Base-by-base conservation (phyloP, 805 yeast species). In the Maudiozyma barnettii region DNA sequence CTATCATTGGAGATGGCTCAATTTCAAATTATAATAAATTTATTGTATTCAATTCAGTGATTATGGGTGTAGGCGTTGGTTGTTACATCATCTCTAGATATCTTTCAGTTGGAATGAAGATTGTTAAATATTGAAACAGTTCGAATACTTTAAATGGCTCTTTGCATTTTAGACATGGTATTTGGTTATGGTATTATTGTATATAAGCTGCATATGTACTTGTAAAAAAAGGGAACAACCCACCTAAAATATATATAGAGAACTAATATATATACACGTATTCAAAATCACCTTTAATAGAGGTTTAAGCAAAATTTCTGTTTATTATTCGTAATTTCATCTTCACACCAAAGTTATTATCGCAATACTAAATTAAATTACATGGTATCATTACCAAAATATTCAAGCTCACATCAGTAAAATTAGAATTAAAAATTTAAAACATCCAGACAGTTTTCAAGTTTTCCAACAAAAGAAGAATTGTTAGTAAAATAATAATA, bases 71-170 rank as follows among this genome's bases (percentile, higher is more conserved):
- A 0, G 72, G 77, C 5, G 61, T 67, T 1, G 26, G 65, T 0
- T 63, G 63, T 19, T 76, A 76, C 67, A 9, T 58, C 5, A 47
- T 60, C 13, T 68, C 78, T 14, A 64, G 81, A 48, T 66, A 63
- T 47, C 49, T 58, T 13, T 63, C 69, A 45, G 78, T 75, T 13
- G 82, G 82, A 0, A 51, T 63, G 49, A 65, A 57, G 46, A 44
- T 71, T 20, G 45, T 55, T 18, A 66, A 69, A 47, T 69, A 70
- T 44, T 68, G 45, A 53, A 14, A 19, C 26, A 35, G 6, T 13
- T 21, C 16, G 21, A 21, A 12, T 19, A 31, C 36, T 31, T 31
- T 31, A 14, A 14, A 6, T 31, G n/a, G n/a, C n/a, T n/a, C n/a
- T 31, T 31, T 33, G 13, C 4, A 8, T 33, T 33, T 14, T 33